These are phyloP conservation scores for Colletotrichum plurivorum DNA, from an alignment of 2,329 filamentous ascomycete species.

Conservation along the genomic window DNA sequence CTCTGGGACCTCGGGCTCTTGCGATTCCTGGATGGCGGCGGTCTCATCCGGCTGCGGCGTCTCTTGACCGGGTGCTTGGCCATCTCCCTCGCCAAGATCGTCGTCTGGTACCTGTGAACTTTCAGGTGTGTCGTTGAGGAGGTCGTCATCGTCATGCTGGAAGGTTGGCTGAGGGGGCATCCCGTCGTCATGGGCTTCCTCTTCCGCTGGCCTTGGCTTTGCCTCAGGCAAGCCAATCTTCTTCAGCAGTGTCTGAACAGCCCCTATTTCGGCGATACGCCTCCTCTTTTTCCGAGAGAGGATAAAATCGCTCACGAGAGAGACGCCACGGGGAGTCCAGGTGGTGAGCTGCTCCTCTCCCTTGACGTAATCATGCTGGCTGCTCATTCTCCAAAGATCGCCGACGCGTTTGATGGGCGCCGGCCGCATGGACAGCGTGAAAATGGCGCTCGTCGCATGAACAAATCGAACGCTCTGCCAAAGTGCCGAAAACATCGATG, in stretches of 20 bases:
- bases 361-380: slow-evolving; percentile 94
- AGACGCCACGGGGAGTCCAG: slow-evolving; percentile 92
- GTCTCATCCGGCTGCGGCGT: slow-evolving; percentile 45
- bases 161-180: slow-evolving; percentile 53
- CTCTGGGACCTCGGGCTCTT: slow-evolving; percentile 58
- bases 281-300: slow-evolving; percentile 79
- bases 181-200: slow-evolving; percentile 55
- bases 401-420: slow-evolving; percentile 91
- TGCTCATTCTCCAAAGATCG: slow-evolving; percentile 97
- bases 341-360: slow-evolving; percentile 88
- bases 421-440: slow-evolving; percentile 87
- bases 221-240: slow-evolving; percentile 67
- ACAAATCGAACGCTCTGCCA: slow-evolving; percentile 90
- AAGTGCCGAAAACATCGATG: slow-evolving; percentile 87
- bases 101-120: slow-evolving; percentile 60
- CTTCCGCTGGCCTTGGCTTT: slow-evolving; percentile 48
- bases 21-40: slow-evolving; percentile 40
- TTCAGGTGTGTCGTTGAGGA: slow-evolving; percentile 71
- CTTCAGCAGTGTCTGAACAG: slow-evolving; percentile 76
- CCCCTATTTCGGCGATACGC: slow-evolving; percentile 85
- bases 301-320: slow-evolving; percentile 90
- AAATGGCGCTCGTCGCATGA: slow-evolving; percentile 88
- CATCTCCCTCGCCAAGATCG: slow-evolving; percentile 46
- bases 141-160: slow-evolving; percentile 69
- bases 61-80: slow-evolving; percentile 41